Evolutionary conservation across 2,329 filamentous ascomycete species (phyloP), one percentile per base, ranked within the genome.

Genomic region (Dryadomyces sulphureus): DNA sequence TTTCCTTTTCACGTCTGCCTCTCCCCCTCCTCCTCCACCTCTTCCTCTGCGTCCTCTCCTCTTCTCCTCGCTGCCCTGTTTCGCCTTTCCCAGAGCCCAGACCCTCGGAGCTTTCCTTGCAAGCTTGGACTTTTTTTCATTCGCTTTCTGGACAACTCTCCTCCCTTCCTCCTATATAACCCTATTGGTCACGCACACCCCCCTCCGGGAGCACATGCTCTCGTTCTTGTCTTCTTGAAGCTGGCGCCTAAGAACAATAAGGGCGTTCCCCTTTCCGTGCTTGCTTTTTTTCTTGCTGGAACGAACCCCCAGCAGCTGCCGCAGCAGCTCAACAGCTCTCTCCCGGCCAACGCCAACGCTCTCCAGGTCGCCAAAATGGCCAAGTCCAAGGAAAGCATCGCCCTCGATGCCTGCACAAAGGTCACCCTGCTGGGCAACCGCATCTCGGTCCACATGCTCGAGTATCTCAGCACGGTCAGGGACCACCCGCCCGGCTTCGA

Each of bases 361-460:
- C 17, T 19, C 19, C 14, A 19, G 2, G 5, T 38, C 11, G 11
- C 5, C 45, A 39, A 14, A 36, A 57, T 58, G 56, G 52, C 52
- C 21, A 58, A 55, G 53, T 44, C 49, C 41, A 60, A 58, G 49
- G 54, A 57, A 35, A 48, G 53, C 7, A 47, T 65, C 20, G 52
- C 66, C 25, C 55, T 72, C 11, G 68, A 70, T 49, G 63, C 78
- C 38, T 80, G 77, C 59, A 68, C 65, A 51, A 69, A 70, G 54
- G 73, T 76, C 7, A 81, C 77, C 2, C 62, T 68, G 43, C 66
- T 77, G 22, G 76, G 75, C 48, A 79, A 81, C 58, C 71, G 69
- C 50, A 79, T 83, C 52, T 74, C 79, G 0, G 72, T 81, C 41
- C 74, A 71, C 52, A 74, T 80, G 65, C 67, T 81, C 36, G 77